Conservation (phyloP, 2,329 filamentous ascomycete species). For the Claviceps pusilla region DNA sequence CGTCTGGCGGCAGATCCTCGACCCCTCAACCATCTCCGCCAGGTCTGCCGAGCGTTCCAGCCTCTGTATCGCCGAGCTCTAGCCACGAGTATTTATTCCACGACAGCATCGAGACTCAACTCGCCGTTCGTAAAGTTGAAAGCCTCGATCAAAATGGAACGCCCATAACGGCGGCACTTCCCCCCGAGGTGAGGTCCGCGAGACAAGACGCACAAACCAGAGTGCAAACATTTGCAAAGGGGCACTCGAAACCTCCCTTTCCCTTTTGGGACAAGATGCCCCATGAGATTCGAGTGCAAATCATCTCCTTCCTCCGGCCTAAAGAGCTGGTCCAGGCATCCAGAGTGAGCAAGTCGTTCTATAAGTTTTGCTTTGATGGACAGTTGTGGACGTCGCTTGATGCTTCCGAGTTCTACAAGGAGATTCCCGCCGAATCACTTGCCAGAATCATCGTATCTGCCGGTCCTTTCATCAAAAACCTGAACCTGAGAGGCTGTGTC, state of each 20-base stretch:
- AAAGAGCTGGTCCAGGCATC: conserved; percentile 71
- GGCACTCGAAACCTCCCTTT: conserved; percentile 23
- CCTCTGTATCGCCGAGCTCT: conserved; percentile 25
- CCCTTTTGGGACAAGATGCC: conserved; percentile 74
- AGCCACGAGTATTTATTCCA: conserved; percentile 24
- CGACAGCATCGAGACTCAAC: conserved; percentile 31
- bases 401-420: conserved; percentile 69
- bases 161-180: conserved; percentile 43
- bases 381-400: conserved; percentile 84
- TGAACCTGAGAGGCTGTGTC: conserved; percentile 83
- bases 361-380: conserved; percentile 80
- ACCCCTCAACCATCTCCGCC: conserved; percentile 28
- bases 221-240: conserved; percentile 8
- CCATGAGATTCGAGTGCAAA: conserved; percentile 62
- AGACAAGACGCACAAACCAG: conserved; percentile 15
- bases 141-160: conserved; percentile 26
- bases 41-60: conserved; percentile 19
- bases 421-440: conserved; percentile 72
- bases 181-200: conserved; percentile 42
- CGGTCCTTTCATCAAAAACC: conserved; percentile 76
- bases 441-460: conserved; percentile 72
- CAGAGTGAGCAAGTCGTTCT: conserved; percentile 60
- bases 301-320: conserved; percentile 62
- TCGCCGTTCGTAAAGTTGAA: conserved; percentile 40
- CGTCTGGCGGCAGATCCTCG: conserved; percentile 14